phyloP scores from a whole-genome alignment of 257 asterid genomes.

The Solanum chilense region DNA sequence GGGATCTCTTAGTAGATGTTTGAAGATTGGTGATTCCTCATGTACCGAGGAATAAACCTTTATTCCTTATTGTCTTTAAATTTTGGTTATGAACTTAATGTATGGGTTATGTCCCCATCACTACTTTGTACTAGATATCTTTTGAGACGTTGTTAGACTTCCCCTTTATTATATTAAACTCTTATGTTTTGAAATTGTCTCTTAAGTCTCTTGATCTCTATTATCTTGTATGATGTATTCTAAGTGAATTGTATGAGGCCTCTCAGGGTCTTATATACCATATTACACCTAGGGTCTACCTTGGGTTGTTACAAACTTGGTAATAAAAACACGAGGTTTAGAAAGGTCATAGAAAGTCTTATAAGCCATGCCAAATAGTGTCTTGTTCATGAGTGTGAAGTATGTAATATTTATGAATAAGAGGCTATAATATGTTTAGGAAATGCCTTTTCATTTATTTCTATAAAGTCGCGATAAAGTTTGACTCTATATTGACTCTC shows the following conservation, averaged over 20 bases:
- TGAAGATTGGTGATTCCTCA: not conserved
- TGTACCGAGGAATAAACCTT: not conserved
- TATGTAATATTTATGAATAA: too few relatives aligned
- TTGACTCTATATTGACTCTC: too few relatives aligned
- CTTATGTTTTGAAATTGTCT: not conserved
- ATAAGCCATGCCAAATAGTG: too few relatives aligned
- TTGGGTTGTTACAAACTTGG: not conserved
- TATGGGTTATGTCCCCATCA: not conserved
- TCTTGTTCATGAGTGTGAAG: too few relatives aligned
- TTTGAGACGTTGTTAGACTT: not conserved
- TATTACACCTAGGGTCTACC: not conserved
- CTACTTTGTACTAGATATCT: not conserved
- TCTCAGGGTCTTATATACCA: not conserved
- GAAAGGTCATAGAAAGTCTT: too few relatives aligned
- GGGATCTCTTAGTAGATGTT: not conserved
- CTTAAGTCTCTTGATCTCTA: not conserved
- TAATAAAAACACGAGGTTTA: too few relatives aligned
- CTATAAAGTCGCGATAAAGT: too few relatives aligned
- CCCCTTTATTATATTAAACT: not conserved
- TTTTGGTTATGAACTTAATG: not conserved
- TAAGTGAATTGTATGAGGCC: not conserved
- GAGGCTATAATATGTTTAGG: too few relatives aligned
- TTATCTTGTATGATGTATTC: not conserved
- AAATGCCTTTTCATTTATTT: too few relatives aligned
- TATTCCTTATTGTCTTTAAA: not conserved